Evolutionary conservation across 2,329 filamentous ascomycete genomes (phyloP).

Genomic region (Diaporthe vaccinii): DNA sequence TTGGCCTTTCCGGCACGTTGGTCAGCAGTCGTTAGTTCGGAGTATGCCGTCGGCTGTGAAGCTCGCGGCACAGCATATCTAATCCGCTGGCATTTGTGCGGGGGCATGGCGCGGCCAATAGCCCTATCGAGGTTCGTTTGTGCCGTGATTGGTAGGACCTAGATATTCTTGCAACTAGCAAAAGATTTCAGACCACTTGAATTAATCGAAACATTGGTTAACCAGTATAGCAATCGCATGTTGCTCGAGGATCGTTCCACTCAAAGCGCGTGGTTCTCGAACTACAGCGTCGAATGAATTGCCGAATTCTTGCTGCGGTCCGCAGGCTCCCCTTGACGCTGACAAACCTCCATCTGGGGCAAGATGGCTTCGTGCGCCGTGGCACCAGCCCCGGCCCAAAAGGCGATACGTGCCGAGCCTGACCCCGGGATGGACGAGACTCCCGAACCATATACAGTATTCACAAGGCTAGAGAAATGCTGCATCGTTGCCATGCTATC

Average conservation of each 20-base stretch:
- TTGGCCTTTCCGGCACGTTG: neutral
- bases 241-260: neutral
- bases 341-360: neutral
- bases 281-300: neutral
- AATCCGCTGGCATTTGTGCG: too few relatives aligned
- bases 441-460: neutral
- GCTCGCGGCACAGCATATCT: too few relatives aligned
- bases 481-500: constrained; percentile 8
- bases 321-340: neutral
- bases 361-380: neutral
- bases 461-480: neutral
- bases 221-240: neutral
- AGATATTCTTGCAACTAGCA: too few relatives aligned
- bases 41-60: too few relatives aligned
- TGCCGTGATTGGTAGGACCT: too few relatives aligned
- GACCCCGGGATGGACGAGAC: neutral
- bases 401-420: neutral
- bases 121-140: too few relatives aligned
- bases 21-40: neutral
- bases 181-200: too few relatives aligned
- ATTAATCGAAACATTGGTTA: too few relatives aligned
- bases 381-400: neutral
- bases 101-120: too few relatives aligned
- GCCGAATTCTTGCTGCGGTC: neutral
- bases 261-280: too few relatives aligned